Base-by-base conservation (phyloP, 2,329 filamentous ascomycete species). In the Fusarium beomiforme region DNA sequence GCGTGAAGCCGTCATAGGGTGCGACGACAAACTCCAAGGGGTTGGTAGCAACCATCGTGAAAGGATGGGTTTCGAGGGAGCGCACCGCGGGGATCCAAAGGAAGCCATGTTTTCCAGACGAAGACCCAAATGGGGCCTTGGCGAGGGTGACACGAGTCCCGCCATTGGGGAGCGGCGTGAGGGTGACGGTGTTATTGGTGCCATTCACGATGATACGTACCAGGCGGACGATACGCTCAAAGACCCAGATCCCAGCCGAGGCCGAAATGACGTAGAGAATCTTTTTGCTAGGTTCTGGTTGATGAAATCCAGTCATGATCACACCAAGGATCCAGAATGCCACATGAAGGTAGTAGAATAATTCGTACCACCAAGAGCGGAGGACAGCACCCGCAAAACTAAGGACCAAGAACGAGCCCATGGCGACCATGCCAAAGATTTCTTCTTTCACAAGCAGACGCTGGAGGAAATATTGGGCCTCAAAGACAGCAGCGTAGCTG, bases 71-170 rank as follows among this genome's bases (percentile, higher is more conserved):
- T 78, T 91, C 87, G 21, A 86, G 80, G 3, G 81, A 71, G 13
- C 89, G 85, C 50, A 91, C 83, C 8, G 80, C 80, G 0, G 90
- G 90, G 10, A 91, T 85, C 88, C 88, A 91, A 33, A 92, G 78
- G 73, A 90, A 91, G 71, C 87, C 88, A 75, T 92, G 90, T 67
- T 87, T 87, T 3, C 89, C 89, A 1, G 89, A 84, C 4, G 80
- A 77, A 2, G 85, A 85, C 5, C 80, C 78, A 1, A 82, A 65
- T 2, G 85, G 84, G 5, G 84, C 82, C 76, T 87, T 87, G 53
- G 82, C 79, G 34, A 90, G 79, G 0, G 84, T 81, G n/a, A 90
- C 83, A 39, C 87, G 85, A 21, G 87, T 89, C 51, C 84, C 87
- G 7, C 86, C 85, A 58, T 86, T 79, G 10, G 86, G 81, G 6